These are phyloP conservation scores for Solanum habrochaites DNA, from an alignment of 257 asterid genomes.

Conservation along the genomic window DNA sequence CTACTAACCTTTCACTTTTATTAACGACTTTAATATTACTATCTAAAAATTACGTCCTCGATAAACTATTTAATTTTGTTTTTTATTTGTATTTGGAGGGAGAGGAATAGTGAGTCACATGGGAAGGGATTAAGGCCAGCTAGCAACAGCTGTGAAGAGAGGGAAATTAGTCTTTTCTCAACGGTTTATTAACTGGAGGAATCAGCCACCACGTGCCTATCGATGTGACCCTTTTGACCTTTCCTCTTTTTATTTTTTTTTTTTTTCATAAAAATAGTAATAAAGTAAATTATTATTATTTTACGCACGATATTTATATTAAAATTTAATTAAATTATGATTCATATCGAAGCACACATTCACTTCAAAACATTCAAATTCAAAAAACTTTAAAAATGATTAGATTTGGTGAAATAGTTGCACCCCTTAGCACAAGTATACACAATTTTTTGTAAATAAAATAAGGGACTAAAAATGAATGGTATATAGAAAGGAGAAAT, in stretches of 20 bases:
- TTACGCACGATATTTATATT: rapidly evolving
- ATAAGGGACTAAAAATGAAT: background rate
- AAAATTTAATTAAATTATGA: too few relatives aligned
- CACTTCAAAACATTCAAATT: too few relatives aligned
- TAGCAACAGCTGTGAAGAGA: slow-evolving; percentile 64
- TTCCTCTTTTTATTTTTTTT: background rate
- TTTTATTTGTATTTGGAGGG: slow-evolving; percentile 16
- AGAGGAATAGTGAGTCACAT: slow-evolving; percentile 20
- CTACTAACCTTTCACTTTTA: too few relatives aligned
- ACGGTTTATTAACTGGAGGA: slow-evolving; percentile 31
- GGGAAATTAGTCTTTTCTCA: background rate
- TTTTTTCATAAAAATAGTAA: too few relatives aligned
- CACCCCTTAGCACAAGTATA: background rate
- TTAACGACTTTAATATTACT: rapidly evolving
- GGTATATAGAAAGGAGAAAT: background rate
- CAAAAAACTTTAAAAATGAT: too few relatives aligned
- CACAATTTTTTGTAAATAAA: background rate
- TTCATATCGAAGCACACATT: too few relatives aligned
- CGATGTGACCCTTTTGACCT: slow-evolving; percentile 31
- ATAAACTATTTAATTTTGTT: background rate
- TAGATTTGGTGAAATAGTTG: too few relatives aligned
- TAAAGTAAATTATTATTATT: background rate
- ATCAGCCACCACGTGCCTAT: slow-evolving; percentile 68
- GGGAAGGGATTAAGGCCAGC: slow-evolving; percentile 48
- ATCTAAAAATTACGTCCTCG: rapidly evolving